Percentiles rank a stretch among this genome's conserved stretches.
Evolutionary conservation across 169 alveolate genomes (phyloP).

Genomic region (Babesia sp.): DNA sequence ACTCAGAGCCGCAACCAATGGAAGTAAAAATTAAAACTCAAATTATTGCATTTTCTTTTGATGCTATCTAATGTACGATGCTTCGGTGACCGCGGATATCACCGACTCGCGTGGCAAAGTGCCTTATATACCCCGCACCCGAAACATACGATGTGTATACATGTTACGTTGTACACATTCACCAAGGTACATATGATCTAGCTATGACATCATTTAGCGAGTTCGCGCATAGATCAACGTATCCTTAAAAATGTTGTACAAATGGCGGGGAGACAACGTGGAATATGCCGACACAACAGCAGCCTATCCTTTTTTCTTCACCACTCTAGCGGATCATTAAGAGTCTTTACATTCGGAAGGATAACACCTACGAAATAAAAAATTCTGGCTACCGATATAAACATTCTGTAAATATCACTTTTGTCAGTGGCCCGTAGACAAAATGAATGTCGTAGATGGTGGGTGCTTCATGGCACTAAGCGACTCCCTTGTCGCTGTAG

Average conservation of each 20-base stretch:
- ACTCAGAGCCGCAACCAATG: too few relatives aligned
- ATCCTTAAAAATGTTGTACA: too few relatives aligned
- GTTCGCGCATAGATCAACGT: not conserved
- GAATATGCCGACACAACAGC: too few relatives aligned
- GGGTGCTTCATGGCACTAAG: constrained; percentile 42
- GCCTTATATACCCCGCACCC: not conserved
- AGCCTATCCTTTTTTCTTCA: too few relatives aligned
- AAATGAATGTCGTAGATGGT: constrained; percentile 30
- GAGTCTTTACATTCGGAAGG: too few relatives aligned
- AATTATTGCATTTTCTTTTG: too few relatives aligned
- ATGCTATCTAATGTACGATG: too few relatives aligned
- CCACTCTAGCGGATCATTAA: too few relatives aligned
- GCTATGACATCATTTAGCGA: not conserved
- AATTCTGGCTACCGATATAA: not conserved
- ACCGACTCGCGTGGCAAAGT: too few relatives aligned
- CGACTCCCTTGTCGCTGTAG: constrained; percentile 38
- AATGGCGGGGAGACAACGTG: too few relatives aligned
- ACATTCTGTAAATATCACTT: not conserved
- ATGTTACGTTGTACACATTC: not conserved
- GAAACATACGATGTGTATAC: not conserved
- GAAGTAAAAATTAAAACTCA: too few relatives aligned
- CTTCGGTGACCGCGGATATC: too few relatives aligned
- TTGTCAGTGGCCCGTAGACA: not conserved
- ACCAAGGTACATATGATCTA: not conserved
- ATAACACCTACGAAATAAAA: not conserved